Conservation (phyloP, 2,329 filamentous ascomycete species). For the Pseudogymnoascus pannorum region DNA sequence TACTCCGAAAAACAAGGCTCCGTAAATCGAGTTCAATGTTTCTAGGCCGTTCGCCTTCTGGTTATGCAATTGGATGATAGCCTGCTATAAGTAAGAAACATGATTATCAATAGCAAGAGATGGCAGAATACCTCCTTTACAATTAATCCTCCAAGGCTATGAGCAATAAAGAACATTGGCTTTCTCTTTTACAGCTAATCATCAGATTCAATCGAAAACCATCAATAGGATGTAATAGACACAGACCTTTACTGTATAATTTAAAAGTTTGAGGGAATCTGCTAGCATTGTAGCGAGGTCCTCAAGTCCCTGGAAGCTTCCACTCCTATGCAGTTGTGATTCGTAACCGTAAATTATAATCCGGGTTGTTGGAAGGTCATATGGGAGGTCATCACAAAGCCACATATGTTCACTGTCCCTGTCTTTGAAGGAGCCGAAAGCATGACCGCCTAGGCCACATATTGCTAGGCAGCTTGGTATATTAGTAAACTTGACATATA, state of each 20-base stretch:
- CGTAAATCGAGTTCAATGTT: conserved; percentile 13
- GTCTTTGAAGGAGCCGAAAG: conserved; percentile 29
- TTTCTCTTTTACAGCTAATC: not conserved
- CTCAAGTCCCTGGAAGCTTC: conserved; percentile 18
- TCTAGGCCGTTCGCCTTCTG: not conserved
- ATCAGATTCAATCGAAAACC: not conserved
- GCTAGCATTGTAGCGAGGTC: conserved; percentile 15
- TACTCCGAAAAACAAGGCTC: conserved; percentile 19
- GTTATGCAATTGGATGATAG: not conserved
- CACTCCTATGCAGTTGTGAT: conserved; percentile 16
- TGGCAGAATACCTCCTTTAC: conserved; percentile 15
- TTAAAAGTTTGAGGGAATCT: not conserved
- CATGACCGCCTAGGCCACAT: conserved; percentile 23
- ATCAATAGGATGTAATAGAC: not conserved
- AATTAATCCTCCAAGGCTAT: conserved; percentile 16
- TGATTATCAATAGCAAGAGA: not conserved
- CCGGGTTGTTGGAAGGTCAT: conserved; percentile 19
- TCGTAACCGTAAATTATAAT: conserved; percentile 27
- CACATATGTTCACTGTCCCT: conserved; percentile 24
- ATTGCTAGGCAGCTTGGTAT: not conserved
- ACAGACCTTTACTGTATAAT: not conserved
- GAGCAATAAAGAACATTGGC: conserved; percentile 13
- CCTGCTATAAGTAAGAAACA: not conserved
- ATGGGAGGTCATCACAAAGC: conserved; percentile 25
- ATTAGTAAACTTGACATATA: not conserved